A percentile compares a stretch with the other conserved stretches of the same genome.
These are phyloP conservation scores for Sugiyamaella neomexicana DNA, from an alignment of 1,139 yeast genomes.

Conservation along the genomic window DNA sequence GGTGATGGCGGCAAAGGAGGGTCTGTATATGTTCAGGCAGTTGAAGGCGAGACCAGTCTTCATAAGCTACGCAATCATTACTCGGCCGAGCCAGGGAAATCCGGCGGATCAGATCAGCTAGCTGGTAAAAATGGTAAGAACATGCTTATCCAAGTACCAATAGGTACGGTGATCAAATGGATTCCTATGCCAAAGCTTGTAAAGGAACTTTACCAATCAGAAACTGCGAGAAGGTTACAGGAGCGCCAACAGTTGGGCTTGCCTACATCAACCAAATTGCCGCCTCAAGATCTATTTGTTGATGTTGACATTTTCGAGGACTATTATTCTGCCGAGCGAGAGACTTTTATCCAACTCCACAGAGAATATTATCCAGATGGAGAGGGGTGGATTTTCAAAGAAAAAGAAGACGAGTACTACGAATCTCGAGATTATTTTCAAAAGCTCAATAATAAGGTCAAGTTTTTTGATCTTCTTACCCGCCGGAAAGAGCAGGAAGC, in stretches of 20 bases:
- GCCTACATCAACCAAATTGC: slow-evolving; percentile 4
- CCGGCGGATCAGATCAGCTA: slow-evolving; percentile 73
- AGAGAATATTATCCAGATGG: slow-evolving; percentile 65
- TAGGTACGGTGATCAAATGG: slow-evolving; percentile 87
- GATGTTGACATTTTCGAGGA: slow-evolving; percentile 20
- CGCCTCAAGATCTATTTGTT: slow-evolving; percentile 5
- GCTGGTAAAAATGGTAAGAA: slow-evolving; percentile 85
- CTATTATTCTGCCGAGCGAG: slow-evolving; percentile 19
- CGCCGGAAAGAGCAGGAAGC: slow-evolving; percentile 57
- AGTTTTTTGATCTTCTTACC: slow-evolving; percentile 60
- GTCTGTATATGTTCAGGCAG: slow-evolving; percentile 76
- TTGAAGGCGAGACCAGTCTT: slow-evolving; percentile 59
- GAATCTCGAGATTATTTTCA: slow-evolving; percentile 61
- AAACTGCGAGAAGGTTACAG: slow-evolving; percentile 14
- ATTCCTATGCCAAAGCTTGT: slow-evolving; percentile 66
- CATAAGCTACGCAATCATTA: slow-evolving; percentile 68
- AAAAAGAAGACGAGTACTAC: slow-evolving; percentile 71
- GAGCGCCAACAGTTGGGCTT: slow-evolving; percentile 7
- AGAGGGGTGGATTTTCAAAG: slow-evolving; percentile 83
- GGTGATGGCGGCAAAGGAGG: slow-evolving; percentile 99
- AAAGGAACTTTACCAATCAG: slow-evolving; percentile 16
- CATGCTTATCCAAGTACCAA: slow-evolving; percentile 78
- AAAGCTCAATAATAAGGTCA: slow-evolving; percentile 62
- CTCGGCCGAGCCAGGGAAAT: slow-evolving; percentile 66
- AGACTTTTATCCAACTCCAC: slow-evolving; percentile 46